Evolutionary conservation across 768 basidiomycete genomes (phyloP), one percentile per base, ranked within the genome.

Genomic region (Pseudohyphozyma bogoriensis): DNA sequence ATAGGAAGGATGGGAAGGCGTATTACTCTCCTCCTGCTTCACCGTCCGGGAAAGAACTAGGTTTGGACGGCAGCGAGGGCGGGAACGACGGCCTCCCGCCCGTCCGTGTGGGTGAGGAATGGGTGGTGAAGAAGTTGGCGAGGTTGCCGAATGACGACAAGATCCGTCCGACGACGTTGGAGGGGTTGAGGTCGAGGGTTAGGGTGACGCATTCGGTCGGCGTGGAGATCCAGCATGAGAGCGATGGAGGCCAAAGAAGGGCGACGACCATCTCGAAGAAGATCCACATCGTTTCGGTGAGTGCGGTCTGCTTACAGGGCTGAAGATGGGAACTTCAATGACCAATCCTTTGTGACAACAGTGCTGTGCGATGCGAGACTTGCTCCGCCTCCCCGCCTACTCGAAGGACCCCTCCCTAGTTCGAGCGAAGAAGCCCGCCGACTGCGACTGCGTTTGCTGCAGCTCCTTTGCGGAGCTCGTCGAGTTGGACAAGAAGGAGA

Each of bases 281-380:
- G n/a, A 56, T 65, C 22, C 57, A 53, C 22, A 60, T 65, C 22
- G 59, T 56, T n/a, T 65, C 64, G 4, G 63, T 60, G 6, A 20
- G 59, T 50, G n/a, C 1, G 16, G 4, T 46, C 16, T 8, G 12
- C 45, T 46, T 9, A 15, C 45, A 6, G 24, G 15, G 10, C 3
- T 45, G 20, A 20, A 22, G 2, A 10, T 20, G 26, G 44, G 12
- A 24, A 12, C 16, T 11, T 22, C 31, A 26, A 20, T 36, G 18
- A 39, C 35, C 4, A 33, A 1, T 26, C 18, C 15, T 1, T 9
- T 31, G 28, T n/a, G 18, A 10, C 16, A 11, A 13, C 50, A 64
- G 63, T 65, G 59, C 45, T 61, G 60, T 45, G 58, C 56, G 31
- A 49, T 65, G 12, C 29, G 55, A 36, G 64, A 65, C 59, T 33